Evolutionary conservation across 169 alveolate species (phyloP), one percentile per base, ranked within the genome.

Genomic region (Cryptosporidium ubiquitum): DNA sequence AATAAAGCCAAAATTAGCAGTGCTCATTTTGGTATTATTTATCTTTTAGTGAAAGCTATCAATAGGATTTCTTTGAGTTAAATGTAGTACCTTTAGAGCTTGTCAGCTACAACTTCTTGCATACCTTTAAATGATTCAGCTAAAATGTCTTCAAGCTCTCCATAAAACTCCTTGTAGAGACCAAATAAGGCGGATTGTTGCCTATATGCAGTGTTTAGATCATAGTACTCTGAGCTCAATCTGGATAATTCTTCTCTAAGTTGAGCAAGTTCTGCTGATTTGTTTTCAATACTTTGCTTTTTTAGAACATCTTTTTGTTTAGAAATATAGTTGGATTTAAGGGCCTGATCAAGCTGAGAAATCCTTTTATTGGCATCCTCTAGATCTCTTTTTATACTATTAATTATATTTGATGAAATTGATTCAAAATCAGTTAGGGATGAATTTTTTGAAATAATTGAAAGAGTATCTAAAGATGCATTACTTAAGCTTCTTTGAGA

Each of bases 151-250:
- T 79, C 89, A 5, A 79, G 33, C 37, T 79, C 89, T 23, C 68
- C 89, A 64, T 79, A 79, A 29, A 79, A 79, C 39, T 79, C 89
- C 12, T 79, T 79, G 68, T 79, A 79, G 16, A 79, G 51, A 2
- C 89, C 89, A 79, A 79, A 79, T 12, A 79, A 31, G 26, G 89
- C 89, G 23, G 89, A 61, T 44, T 79, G 89, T 61, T 79, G 89
- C 3, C 75, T 79, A 61, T 79, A 79, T 40, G 89, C 89, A 39
- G 64, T 40, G 40, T 64, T 79, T 2, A 79, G 40, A 44, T 79
- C 37, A 47, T 40, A 61, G 58, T 79, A 79, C 61, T 79, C 79
- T 2, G 47, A 58, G 40, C 52, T 79, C 20, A 79, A 7, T 61
- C 20, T 79, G 2, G 71, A 26, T 6, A 79, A 39, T 33, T 79